Percentiles rank a stretch among this genome's conserved stretches.
These are phyloP conservation scores for Aphanomyces invadans DNA, from an alignment of 352 stramenopile species.

Conservation along the genomic window DNA sequence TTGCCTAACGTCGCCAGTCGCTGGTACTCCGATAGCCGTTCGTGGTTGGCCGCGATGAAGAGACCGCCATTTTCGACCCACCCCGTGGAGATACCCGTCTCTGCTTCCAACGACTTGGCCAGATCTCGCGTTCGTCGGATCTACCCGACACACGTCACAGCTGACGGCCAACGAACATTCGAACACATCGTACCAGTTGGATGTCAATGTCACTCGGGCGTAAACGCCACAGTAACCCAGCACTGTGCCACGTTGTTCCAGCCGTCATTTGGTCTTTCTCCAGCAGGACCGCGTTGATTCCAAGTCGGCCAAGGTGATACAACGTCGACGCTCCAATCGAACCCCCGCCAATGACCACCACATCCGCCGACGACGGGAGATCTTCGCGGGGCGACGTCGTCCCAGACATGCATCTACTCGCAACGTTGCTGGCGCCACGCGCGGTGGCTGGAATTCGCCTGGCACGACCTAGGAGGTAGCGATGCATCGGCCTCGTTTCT, in stretches of 20 bases:
- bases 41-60: constrained; percentile 28
- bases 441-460: neutral
- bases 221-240: constrained; percentile 27
- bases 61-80: constrained; percentile 32
- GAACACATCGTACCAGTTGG: constrained; percentile 29
- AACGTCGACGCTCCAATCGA: constrained; percentile 28
- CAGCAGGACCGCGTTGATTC: constrained; percentile 26
- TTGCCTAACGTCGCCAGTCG: constrained; percentile 28
- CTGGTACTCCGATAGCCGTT: constrained; percentile 30
- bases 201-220: constrained; percentile 29
- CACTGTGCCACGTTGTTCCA: constrained; percentile 31
- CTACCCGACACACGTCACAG: no score
- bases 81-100: constrained; percentile 27
- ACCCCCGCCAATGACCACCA: constrained; percentile 29
- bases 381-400: neutral
- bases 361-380: constrained; percentile 25
- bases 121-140: constrained; percentile 17
- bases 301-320: constrained; percentile 28
- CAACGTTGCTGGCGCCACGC: neutral
- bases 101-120: constrained; percentile 23
- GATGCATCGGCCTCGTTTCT: neutral
- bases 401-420: neutral
- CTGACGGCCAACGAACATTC: no score
- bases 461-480: neutral
- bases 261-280: constrained; percentile 22